These are phyloP conservation scores for Termitomyces sp. DNA, from an alignment of 768 basidiomycete genomes.

Conservation along the genomic window DNA sequence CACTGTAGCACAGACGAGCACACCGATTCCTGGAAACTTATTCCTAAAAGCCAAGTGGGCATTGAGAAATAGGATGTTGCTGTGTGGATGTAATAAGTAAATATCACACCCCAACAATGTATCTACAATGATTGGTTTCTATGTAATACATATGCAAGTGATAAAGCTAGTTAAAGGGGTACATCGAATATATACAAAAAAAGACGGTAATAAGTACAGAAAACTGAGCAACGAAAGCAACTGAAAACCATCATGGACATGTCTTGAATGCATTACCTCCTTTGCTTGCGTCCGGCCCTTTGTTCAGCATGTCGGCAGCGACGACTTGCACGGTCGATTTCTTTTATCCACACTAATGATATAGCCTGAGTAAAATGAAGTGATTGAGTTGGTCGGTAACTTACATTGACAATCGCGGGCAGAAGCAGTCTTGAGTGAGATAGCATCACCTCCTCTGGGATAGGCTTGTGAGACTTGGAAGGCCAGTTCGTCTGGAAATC, in stretches of 20 bases:
- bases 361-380: background rate
- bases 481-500: slow-evolving; percentile 53
- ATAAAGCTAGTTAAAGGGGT: background rate
- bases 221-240: background rate
- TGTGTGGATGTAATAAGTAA: too few relatives aligned
- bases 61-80: too few relatives aligned
- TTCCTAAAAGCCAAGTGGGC: too few relatives aligned
- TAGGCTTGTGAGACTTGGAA: slow-evolving; percentile 68
- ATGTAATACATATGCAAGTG: too few relatives aligned
- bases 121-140: too few relatives aligned
- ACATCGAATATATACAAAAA: background rate
- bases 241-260: background rate
- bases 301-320: slow-evolving; percentile 32
- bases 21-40: too few relatives aligned
- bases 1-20: too few relatives aligned
- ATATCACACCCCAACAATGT: too few relatives aligned
- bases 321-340: slow-evolving; percentile 31
- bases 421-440: slow-evolving; percentile 41
- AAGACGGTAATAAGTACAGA: background rate
- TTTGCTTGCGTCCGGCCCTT: slow-evolving; percentile 21
- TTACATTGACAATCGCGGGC: slow-evolving; percentile 17
- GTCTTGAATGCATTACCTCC: slow-evolving; percentile 1
- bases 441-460: slow-evolving; percentile 70
- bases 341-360: slow-evolving; percentile 25
- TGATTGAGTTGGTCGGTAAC: background rate